Conservation (phyloP, 495 filamentous ascomycete species). For the Penicillium macrosclerotiorum region DNA sequence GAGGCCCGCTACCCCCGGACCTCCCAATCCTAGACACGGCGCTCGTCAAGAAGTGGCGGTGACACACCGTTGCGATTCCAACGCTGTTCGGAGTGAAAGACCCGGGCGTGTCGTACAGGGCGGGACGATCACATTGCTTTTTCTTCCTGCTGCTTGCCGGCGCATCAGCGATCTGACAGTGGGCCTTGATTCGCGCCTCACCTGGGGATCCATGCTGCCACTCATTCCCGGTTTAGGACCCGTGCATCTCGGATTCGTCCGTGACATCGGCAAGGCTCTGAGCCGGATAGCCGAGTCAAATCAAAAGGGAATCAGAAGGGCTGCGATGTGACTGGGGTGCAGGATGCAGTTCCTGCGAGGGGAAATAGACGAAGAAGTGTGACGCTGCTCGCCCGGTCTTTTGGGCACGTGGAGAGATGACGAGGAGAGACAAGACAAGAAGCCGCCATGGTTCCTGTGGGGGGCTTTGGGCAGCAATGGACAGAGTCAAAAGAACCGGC, state of each 20-base stretch:
- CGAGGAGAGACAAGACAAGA: too few species aligned
- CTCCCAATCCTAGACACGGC: too few species aligned
- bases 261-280: background rate
- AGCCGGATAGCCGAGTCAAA: too few species aligned
- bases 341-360: background rate
- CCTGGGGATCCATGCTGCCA: slow-evolving; percentile 2
- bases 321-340: background rate
- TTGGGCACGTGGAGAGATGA: too few species aligned
- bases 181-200: slow-evolving; percentile 5
- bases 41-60: slow-evolving; percentile 9
- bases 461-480: too few species aligned
- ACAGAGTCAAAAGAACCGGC: too few species aligned
- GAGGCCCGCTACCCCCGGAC: too few species aligned
- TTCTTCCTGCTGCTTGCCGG: slow-evolving; percentile 17
- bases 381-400: too few species aligned
- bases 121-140: slow-evolving; percentile 23
- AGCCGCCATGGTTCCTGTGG: too few species aligned
- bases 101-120: slow-evolving; percentile 5
- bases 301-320: background rate
- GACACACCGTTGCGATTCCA: slow-evolving; percentile 13
- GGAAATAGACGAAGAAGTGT: background rate
- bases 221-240: background rate
- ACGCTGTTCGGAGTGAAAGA: slow-evolving; percentile 2
- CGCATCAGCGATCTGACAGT: slow-evolving; percentile 10
- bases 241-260: background rate